Base-by-base conservation (phyloP, 140 eudicot genomes). In the Bidens hawaiensis region DNA sequence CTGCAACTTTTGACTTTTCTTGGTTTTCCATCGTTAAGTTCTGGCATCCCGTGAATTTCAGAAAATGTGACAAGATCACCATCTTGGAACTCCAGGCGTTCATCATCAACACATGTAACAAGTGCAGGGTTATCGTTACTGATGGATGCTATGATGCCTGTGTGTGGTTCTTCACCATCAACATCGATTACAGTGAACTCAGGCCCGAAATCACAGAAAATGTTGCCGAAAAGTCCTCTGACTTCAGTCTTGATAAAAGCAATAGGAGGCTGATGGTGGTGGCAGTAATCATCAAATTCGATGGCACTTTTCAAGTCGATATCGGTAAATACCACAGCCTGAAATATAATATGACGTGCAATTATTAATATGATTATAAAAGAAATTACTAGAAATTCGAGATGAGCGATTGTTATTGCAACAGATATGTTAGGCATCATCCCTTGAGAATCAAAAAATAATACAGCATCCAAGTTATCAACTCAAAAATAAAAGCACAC, bases 321-420 rank as follows among this genome's bases (percentile, higher is more conserved):
- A 67, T 91, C 86, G 62, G 95, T 87, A 47, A 91, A 84, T 14
- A 91, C 96, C 69, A 87, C 98, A 65, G 91, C 98, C 98, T 91
- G 86, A 72, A 73, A 48, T 25, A 51, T 52, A 51, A 51, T 28
- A 18, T 27, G 19, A 55, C 18, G 38, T 36, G 22, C 34, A 18
- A 40, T 52, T n/a, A n/a, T n/a, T 47, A 16, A 30, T 64, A 7
- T 50, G 57, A 50, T 50, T 2, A 50, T 9, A 50, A 50, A 23
- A 19, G 23, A 48, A 48, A 23, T 48, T 48, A 48, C 55, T 48
- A 48, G 55, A 15, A 3, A 14, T 1, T 23, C 9, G 0, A 2
- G 8, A 22, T 11, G 57, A 23, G 31, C 6, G 10, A 23, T 11
- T 48, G 10, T 19, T 18, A 47, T 4, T 22, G 57, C 14, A 50